Conservation (phyloP, 2,329 filamentous ascomycete genomes). For the Aspergillus hiratsukae region DNA sequence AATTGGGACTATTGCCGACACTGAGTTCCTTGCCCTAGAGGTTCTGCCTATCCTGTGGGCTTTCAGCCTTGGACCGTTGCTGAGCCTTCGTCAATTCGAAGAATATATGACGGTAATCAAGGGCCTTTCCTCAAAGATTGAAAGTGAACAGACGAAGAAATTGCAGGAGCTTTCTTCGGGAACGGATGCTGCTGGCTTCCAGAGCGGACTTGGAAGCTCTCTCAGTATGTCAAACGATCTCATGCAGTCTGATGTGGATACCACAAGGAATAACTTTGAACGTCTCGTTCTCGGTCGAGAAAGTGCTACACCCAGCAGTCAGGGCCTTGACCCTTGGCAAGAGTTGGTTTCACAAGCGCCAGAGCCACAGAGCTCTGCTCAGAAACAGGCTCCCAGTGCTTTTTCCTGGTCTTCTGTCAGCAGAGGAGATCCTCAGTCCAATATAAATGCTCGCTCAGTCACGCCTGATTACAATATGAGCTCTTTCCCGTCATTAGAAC, state of each 20-base stretch:
- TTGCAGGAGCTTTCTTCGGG: conserved; percentile 73
- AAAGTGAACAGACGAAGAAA: conserved; percentile 84
- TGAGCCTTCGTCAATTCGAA: conserved; percentile 84
- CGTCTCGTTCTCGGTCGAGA: conserved; percentile 75
- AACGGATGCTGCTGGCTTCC: conserved; percentile 46
- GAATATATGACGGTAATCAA: conserved; percentile 88
- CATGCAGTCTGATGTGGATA: conserved; percentile 48
- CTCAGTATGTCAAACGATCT: conserved; percentile 23
- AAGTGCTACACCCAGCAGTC: conserved; percentile 30
- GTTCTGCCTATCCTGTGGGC: conserved; percentile 84
- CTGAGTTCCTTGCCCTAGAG: conserved; percentile 88
- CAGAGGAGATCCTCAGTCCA: conserved; percentile 19
- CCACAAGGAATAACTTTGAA: conserved; percentile 72
- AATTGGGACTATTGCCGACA: conserved; percentile 75
- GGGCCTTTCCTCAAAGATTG: conserved; percentile 70
- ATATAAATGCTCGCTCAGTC: conserved; percentile 41
- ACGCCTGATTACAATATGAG: conserved; percentile 50
- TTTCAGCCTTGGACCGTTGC: conserved; percentile 84
- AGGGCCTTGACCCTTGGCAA: conserved; percentile 31
- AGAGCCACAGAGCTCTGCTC: conserved; percentile 21
- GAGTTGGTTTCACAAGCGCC: conserved; percentile 27
- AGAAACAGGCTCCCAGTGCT: conserved; percentile 18
- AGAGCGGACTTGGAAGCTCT: conserved; percentile 22
- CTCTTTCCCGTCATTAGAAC: conserved; percentile 46
- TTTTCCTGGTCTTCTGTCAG: conserved; percentile 42